Percentiles rank a stretch among this genome's conserved stretches.
phyloP scores from a whole-genome alignment of 176 grass and related monocot genomes.

The Eragrostis curvula region DNA sequence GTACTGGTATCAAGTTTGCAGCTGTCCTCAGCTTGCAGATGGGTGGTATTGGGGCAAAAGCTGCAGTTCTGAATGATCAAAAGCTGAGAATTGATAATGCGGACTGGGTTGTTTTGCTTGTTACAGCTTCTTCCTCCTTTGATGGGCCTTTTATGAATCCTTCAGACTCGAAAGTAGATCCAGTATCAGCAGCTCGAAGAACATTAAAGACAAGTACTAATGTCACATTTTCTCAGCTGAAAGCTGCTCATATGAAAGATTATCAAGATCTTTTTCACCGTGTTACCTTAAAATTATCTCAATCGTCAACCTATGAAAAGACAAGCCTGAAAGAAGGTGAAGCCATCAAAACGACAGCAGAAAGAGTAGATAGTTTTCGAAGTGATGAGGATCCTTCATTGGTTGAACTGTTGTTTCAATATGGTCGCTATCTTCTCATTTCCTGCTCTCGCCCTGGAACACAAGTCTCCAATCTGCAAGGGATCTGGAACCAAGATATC shows the following conservation, averaged over 20 bases:
- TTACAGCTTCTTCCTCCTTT: slow-evolving; percentile 70
- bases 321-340: slow-evolving; percentile 1
- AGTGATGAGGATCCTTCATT: slow-evolving; percentile 75
- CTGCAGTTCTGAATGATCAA: slow-evolving; percentile 43
- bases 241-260: slow-evolving; percentile 75
- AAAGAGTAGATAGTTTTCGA: slow-evolving; percentile 68
- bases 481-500: slow-evolving; percentile 73
- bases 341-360: slow-evolving; percentile 51
- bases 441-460: slow-evolving; percentile 78
- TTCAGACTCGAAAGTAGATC: slow-evolving; percentile 63
- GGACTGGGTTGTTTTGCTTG: slow-evolving; percentile 68
- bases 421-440: slow-evolving; percentile 86
- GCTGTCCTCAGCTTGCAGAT: slow-evolving; percentile 57
- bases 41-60: slow-evolving; percentile 29
- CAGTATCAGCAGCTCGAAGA: slow-evolving; percentile 44
- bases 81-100: slow-evolving; percentile 64
- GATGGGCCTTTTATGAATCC: slow-evolving; percentile 65
- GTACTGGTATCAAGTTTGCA: slow-evolving; percentile 69
- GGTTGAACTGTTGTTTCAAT: slow-evolving; percentile 82
- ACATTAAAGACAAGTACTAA: slow-evolving; percentile 51
- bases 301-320: slow-evolving; percentile 24
- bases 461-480: slow-evolving; percentile 77
- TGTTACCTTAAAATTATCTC: slow-evolving; percentile 60
- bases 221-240: slow-evolving; percentile 58
- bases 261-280: slow-evolving; percentile 77